These are phyloP conservation scores for Berberis thunbergii DNA, from an alignment of 164 flowering plant species.

Conservation along the genomic window DNA sequence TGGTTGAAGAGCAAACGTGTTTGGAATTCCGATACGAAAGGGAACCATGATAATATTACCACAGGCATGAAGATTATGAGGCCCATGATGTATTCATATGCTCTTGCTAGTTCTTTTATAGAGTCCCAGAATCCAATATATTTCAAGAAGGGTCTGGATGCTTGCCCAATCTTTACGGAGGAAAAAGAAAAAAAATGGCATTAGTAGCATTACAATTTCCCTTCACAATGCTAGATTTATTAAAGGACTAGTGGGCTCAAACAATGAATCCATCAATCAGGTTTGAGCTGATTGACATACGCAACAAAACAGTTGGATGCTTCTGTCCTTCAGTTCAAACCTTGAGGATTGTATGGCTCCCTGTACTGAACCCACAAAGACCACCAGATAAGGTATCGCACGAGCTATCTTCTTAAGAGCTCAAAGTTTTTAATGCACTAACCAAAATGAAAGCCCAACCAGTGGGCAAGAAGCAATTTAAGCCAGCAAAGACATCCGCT, in stretches of 20 bases:
- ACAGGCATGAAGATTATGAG: slow-evolving; percentile 70
- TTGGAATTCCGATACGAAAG: slow-evolving; percentile 90
- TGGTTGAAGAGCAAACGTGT: slow-evolving; percentile 91
- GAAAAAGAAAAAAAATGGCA: background rate
- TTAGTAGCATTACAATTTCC: too few species aligned
- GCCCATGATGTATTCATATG: slow-evolving; percentile 87
- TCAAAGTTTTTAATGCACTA: slow-evolving; percentile 19
- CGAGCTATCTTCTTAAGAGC: too few species aligned
- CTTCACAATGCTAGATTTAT: background rate
- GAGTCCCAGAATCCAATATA: slow-evolving; percentile 70
- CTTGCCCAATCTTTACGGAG: slow-evolving; percentile 65
- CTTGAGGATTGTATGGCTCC: too few species aligned
- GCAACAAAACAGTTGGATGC: too few species aligned
- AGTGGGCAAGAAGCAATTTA: slow-evolving; percentile 84
- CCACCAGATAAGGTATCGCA: too few species aligned
- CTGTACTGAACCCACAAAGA: too few species aligned
- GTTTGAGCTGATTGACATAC: too few species aligned
- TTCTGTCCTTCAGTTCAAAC: too few species aligned
- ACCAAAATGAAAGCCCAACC: slow-evolving; percentile 96
- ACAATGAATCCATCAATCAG: too few species aligned
- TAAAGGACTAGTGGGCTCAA: background rate
- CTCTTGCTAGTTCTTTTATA: slow-evolving; percentile 70
- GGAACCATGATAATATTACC: slow-evolving; percentile 88
- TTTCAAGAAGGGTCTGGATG: slow-evolving; percentile 50
- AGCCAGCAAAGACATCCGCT: slow-evolving; percentile 61